Evolutionary conservation across 2,329 filamentous ascomycete genomes (phyloP), one percentile per base, ranked within the genome.

Genomic region (Trichoderma afroharzianum): DNA sequence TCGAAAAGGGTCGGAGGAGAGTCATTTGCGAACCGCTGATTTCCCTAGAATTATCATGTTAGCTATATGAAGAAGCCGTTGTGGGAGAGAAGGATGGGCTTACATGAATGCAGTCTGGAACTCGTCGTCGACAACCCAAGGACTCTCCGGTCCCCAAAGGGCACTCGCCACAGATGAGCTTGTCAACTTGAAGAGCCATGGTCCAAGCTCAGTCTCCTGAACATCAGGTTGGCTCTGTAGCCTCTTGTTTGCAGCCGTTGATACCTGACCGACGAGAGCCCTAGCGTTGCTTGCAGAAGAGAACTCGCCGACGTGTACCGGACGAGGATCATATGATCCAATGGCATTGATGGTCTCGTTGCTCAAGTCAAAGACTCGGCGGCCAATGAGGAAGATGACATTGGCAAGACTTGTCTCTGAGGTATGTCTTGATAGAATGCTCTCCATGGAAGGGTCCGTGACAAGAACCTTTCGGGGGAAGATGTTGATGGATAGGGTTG

Each of bases 61-160:
- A 76, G 72, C 32, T 50, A 9, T 50, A 50, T 36, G 28, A 33
- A 55, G 28, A 11, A 6, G 8, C 2, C 12, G 1, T 12, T 32
- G 3, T 6, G 9, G 6, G 26, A 28, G 21, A 30, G 47, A 39
- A 11, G 3, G 28, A 21, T 12, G 36, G 28, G 71, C 76, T 76
- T 72, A 76, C 78, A 79, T 78, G 68, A 79, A 80, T 28, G 79
- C 76, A 14, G 76, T 72, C 2, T 77, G 73, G 58, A 80, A 80
- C 62, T 80, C 77, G 6, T 70, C 69, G 24, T 80, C 78, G 72
- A 77, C 75, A 3, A 76, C 74, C 78, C 78, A 80, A 3, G 78
- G 78, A 63, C 80, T 80, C 39, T 75, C 66, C 3, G 74, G 73
- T 5, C 78, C 78, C 78, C 78, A 80, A 24, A 79, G 76, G 24